phyloP scores from a whole-genome alignment of 495 filamentous ascomycete species.

The Aspergillus bridgeri region DNA sequence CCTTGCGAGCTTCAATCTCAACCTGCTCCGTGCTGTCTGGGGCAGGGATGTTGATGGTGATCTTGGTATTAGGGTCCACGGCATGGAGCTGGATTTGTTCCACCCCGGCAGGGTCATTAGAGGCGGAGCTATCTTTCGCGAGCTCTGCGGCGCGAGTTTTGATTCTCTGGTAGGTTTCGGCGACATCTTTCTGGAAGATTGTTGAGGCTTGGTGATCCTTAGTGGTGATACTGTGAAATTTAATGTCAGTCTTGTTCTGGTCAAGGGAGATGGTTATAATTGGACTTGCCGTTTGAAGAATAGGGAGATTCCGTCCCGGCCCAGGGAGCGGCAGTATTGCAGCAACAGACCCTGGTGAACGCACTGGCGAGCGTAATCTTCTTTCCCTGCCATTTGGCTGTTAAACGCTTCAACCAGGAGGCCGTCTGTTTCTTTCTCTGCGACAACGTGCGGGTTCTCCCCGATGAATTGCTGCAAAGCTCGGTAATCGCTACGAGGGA shows the following conservation, averaged over 20 bases:
- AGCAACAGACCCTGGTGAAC: slow-evolving; percentile 91
- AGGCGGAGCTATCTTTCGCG: slow-evolving; percentile 58
- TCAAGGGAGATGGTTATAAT: neutral
- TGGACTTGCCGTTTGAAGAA: slow-evolving; percentile 85
- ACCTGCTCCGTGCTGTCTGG: slow-evolving; percentile 59
- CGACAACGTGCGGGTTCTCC: slow-evolving; percentile 68
- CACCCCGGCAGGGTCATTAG: slow-evolving; percentile 67
- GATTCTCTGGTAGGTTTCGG: slow-evolving; percentile 79
- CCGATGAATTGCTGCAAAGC: slow-evolving; percentile 71
- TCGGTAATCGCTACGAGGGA: slow-evolving; percentile 72
- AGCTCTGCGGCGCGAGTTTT: slow-evolving; percentile 76
- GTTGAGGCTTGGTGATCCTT: slow-evolving; percentile 86
- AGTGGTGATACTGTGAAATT: slow-evolving; percentile 70
- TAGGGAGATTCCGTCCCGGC: slow-evolving; percentile 79
- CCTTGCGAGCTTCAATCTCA: slow-evolving; percentile 61
- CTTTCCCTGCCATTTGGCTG: slow-evolving; percentile 67
- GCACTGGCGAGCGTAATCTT: slow-evolving; percentile 77
- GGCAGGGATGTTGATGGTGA: slow-evolving; percentile 76
- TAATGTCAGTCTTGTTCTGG: slow-evolving; percentile 6
- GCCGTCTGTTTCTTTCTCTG: slow-evolving; percentile 87
- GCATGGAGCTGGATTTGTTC: slow-evolving; percentile 98
- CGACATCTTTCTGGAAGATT: slow-evolving; percentile 89
- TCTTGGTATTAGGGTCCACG: slow-evolving; percentile 88
- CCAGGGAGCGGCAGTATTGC: slow-evolving; percentile 90
- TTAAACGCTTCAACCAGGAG: slow-evolving; percentile 90